Base-by-base conservation (phyloP, 2,329 filamentous ascomycete genomes). In the Calonectria pauciramosa region DNA sequence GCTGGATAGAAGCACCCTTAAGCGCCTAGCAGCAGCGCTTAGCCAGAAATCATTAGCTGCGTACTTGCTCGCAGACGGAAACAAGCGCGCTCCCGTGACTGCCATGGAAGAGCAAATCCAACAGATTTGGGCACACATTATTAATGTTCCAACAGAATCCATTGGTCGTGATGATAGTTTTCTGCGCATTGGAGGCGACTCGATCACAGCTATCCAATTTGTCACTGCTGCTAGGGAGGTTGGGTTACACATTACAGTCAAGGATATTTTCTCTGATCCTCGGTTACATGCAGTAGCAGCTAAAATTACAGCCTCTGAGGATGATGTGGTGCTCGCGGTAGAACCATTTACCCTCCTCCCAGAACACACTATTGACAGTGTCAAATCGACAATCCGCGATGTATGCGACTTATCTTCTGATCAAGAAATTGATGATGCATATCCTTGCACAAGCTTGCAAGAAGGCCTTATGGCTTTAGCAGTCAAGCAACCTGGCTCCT, bases 131-230 rank as follows among this genome's bases (percentile, higher is more conserved):
- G 80, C 82, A 10, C 78, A 81, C 1, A 78, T 86, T 0, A 80
- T 89, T 4, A 78, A 77, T 3, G 75, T 86, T 5, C 73, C 80
- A 1, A 71, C 80, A 14, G 78, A 83, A 2, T 74, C 78, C 6
- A 86, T 89, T 36, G 83, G 84, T 2, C 75, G 83, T 2, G 84
- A 87, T 4, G 85, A 89, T 75, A 88, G 86, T 79, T 90, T 90
- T 32, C 30, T 32, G 30, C 30, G 30, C 8, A 32, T 32, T 32
- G 30, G 30, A 32, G 30, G 30, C 30, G 87, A 89, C 77, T 89
- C 88, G 0, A 84, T 89, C 2, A 76, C 84, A 0, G 88, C 88
- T 1, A 91, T 90, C 86, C 87, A 86, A 72, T 77, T 90, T 6
- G 88, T 89, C 2, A 84, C 87, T 20, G 83, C 84, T 30, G 85